These are phyloP conservation scores for Psilocybe mexicana DNA, from an alignment of 1,284 basidiomycete genomes.

Conservation along the genomic window DNA sequence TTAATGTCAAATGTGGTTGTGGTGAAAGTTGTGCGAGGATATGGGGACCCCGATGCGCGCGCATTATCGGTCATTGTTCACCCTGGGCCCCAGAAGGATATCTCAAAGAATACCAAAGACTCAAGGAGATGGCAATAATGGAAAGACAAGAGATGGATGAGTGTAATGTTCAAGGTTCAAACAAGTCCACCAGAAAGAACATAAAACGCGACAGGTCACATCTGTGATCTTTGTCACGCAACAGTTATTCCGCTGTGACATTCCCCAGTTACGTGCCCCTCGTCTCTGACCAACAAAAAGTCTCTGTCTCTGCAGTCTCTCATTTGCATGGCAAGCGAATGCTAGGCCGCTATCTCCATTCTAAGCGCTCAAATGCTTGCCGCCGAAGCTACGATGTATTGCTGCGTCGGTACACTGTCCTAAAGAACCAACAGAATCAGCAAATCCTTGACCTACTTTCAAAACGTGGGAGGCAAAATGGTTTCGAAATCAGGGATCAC, in stretches of 20 bases:
- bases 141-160: constrained; percentile 3
- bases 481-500: background rate
- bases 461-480: constrained; percentile 31
- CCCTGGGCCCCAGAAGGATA: background rate
- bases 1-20: constrained; percentile 29
- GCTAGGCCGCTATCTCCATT: constrained; percentile 22
- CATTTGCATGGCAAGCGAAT: constrained; percentile 25
- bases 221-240: constrained; percentile 8
- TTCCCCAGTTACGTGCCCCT: too few relatives aligned
- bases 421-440: constrained; percentile 33
- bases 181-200: constrained; percentile 6
- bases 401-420: constrained; percentile 8
- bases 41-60: constrained; percentile 24
- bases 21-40: constrained; percentile 24
- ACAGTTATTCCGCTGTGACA: background rate
- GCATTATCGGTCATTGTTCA: constrained; percentile 31
- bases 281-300: background rate
- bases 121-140: background rate
- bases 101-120: background rate
- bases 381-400: background rate
- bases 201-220: constrained; percentile 26
- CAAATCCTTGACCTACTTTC: constrained; percentile 42
- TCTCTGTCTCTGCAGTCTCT: background rate
- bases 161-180: constrained; percentile 16
- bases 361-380: constrained; percentile 11